Evolutionary conservation across 2,329 filamentous ascomycete species (phyloP).

Genomic region (Pseudohalonectria lignicola): DNA sequence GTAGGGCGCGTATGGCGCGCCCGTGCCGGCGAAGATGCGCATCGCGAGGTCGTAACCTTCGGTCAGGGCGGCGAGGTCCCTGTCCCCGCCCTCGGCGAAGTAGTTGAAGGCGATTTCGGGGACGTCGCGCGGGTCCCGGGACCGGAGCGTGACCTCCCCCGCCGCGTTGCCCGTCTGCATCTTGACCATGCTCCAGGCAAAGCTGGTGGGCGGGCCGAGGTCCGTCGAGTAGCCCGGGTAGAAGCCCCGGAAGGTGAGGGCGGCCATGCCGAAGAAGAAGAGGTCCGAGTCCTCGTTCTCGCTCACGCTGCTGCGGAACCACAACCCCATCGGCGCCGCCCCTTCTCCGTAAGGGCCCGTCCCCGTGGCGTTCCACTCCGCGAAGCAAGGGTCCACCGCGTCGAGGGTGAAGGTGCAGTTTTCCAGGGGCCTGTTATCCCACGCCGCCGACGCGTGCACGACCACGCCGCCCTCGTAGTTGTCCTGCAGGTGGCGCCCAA

Average conservation of each 20-base stretch:
- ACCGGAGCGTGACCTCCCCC: not conserved
- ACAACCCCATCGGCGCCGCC: constrained; percentile 2
- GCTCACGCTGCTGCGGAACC: constrained; percentile 7
- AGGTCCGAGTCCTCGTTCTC: not conserved
- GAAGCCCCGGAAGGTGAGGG: constrained; percentile 11
- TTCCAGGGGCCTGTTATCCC: constrained; percentile 8
- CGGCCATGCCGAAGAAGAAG: constrained; percentile 8
- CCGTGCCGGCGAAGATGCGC: constrained; percentile 1
- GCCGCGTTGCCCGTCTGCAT: constrained; percentile 3
- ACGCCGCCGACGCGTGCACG: constrained; percentile 7
- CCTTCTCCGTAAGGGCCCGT: not conserved
- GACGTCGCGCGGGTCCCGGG: not conserved
- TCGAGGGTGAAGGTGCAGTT: constrained; percentile 2
- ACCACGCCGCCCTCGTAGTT: constrained; percentile 33
- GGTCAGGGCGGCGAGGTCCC: constrained; percentile 8
- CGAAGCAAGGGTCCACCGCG: not conserved
- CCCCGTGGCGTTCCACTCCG: not conserved
- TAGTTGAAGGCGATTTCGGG: constrained; percentile 6
- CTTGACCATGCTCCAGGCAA: constrained; percentile 1
- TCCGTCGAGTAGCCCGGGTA: constrained; percentile 10
- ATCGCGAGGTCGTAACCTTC: constrained; percentile 5
- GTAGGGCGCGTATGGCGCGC: constrained; percentile 9
- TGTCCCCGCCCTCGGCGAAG: constrained; percentile 10
- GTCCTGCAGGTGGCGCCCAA: constrained; percentile 50
- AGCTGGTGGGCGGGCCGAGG: constrained; percentile 4